phyloP scores from a whole-genome alignment of 257 asterid species.

The Fraxinus americana region DNA sequence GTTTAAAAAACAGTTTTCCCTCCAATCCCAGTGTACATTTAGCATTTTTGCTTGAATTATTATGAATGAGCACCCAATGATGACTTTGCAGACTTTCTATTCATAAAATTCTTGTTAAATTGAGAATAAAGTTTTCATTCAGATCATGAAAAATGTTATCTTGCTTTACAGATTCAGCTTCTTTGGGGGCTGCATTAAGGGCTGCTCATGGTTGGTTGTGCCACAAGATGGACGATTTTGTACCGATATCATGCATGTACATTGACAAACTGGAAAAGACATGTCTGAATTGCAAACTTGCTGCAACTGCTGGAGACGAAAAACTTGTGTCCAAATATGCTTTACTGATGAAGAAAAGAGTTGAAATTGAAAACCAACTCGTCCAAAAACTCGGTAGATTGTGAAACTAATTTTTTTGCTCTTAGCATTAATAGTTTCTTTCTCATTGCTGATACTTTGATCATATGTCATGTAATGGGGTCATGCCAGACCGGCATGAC shows the following conservation, averaged over 20 bases:
- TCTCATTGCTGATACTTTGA: neutral
- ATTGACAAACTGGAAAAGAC: conserved; percentile 59
- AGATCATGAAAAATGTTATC: neutral
- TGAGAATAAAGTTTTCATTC: neutral
- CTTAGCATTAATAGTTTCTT: neutral
- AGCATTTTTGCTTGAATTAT: neutral
- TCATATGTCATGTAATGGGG: neutral
- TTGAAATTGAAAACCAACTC: conserved; percentile 56
- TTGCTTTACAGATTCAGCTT: conserved; percentile 64
- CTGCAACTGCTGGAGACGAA: conserved; percentile 50
- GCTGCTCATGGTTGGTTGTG: conserved; percentile 92
- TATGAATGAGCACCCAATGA: neutral
- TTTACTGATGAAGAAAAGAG: conserved; percentile 59
- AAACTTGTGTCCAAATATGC: conserved; percentile 49
- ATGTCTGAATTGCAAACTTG: conserved; percentile 59
- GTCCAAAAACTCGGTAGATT: conserved; percentile 57
- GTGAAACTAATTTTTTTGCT: conserved; percentile 10
- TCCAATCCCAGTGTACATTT: too few relatives aligned
- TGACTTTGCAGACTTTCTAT: neutral
- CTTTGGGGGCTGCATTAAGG: conserved; percentile 79
- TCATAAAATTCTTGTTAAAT: neutral
- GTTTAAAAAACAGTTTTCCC: too few relatives aligned
- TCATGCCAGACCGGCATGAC: too few relatives aligned
- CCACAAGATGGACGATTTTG: conserved; percentile 44
- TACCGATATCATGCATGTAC: conserved; percentile 60